These are phyloP conservation scores for Metschnikowia similis DNA, from an alignment of 805 yeast genomes.

Conservation along the genomic window DNA sequence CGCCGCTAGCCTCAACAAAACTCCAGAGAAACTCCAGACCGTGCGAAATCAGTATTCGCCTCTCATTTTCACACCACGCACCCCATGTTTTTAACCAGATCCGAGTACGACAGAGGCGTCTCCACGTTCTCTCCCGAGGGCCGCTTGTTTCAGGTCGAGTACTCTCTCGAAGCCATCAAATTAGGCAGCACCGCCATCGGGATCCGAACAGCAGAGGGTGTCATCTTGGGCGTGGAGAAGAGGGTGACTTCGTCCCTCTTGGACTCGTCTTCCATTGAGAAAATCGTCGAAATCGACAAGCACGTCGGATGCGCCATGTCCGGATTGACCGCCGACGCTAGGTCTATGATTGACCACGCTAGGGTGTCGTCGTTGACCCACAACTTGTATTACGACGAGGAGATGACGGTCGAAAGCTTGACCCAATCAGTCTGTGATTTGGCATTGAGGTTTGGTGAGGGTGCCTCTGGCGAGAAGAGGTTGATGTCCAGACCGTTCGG, in stretches of 20 bases:
- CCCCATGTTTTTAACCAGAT: conserved; percentile 93
- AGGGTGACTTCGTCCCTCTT: conserved; percentile 89
- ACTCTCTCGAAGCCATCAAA: conserved; percentile 95
- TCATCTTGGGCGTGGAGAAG: conserved; percentile 93
- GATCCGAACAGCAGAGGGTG: conserved; percentile 91
- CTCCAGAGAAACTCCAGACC: background rate
- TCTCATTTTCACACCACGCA: background rate
- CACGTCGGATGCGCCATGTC: conserved; percentile 99
- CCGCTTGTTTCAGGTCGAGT: conserved; percentile 95
- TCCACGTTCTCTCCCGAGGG: conserved; percentile 99
- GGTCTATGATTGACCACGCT: conserved; percentile 98
- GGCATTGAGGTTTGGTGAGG: conserved; percentile 95
- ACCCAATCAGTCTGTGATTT: conserved; percentile 97
- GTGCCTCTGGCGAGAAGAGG: conserved; percentile 92
- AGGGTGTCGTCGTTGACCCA: conserved; percentile 87
- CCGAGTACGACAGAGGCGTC: conserved; percentile 98
- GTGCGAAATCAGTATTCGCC: conserved; percentile 3
- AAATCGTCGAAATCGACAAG: conserved; percentile 87
- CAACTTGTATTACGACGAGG: conserved; percentile 85
- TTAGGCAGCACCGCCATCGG: conserved; percentile 98
- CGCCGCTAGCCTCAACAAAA: conserved; percentile 8
- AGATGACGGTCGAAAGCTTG: conserved; percentile 84
- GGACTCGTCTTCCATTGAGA: conserved; percentile 91
- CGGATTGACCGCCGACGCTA: conserved; percentile 97
- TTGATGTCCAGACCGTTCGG: conserved; percentile 98